phyloP scores from a whole-genome alignment of 495 filamentous ascomycete species.

The Aspergillus nanangensis region DNA sequence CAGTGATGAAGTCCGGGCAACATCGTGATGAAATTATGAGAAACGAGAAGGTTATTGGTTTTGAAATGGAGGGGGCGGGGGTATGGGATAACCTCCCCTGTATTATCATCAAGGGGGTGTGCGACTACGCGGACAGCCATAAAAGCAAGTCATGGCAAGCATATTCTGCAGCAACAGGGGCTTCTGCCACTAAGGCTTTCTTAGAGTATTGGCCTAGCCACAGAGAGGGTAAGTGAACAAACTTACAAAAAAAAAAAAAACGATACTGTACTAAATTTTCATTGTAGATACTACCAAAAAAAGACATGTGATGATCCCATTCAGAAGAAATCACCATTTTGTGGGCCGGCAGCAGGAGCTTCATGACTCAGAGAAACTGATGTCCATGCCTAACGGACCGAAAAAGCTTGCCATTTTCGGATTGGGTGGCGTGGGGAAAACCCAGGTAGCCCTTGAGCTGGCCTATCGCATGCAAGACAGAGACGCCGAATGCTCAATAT shows the following conservation, averaged over 20 bases:
- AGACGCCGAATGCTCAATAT: slow-evolving; percentile 38
- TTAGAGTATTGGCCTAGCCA: neutral
- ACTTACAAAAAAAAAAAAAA: neutral
- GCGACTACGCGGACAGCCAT: neutral
- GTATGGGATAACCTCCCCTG: neutral
- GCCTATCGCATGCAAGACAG: slow-evolving; percentile 35
- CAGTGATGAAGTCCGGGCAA: neutral
- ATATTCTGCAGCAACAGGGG: neutral
- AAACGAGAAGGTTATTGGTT: neutral
- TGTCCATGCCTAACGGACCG: too few relatives aligned
- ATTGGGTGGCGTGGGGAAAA: slow-evolving; percentile 48
- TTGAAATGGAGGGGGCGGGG: neutral
- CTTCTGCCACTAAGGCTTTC: neutral
- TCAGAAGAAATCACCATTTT: too few relatives aligned
- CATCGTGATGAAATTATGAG: neutral
- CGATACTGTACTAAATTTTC: too few relatives aligned
- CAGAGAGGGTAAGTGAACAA: neutral
- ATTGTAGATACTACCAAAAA: too few relatives aligned
- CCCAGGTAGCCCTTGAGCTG: slow-evolving; percentile 47
- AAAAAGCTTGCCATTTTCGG: slow-evolving; percentile 36
- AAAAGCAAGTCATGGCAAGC: neutral
- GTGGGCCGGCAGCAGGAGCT: too few relatives aligned
- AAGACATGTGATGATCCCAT: too few relatives aligned
- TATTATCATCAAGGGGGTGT: neutral
- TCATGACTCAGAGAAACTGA: too few relatives aligned